These are phyloP conservation scores for Phytophthora hybrid DNA, from an alignment of 352 stramenopile species.

Conservation along the genomic window DNA sequence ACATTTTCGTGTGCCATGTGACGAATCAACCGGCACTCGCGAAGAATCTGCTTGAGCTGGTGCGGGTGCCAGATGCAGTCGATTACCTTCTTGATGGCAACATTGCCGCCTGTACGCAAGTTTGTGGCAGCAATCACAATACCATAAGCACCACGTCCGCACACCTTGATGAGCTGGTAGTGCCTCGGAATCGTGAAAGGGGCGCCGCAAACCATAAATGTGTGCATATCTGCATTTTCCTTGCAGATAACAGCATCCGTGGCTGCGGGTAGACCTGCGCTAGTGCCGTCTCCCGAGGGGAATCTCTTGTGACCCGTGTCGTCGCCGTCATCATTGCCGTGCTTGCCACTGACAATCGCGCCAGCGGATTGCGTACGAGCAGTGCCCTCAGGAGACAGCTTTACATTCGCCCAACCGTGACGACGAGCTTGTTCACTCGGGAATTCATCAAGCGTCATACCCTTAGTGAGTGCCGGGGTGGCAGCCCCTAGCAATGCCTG, in stretches of 20 bases:
- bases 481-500: slow-evolving; percentile 47
- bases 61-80: slow-evolving; percentile 92
- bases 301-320: slow-evolving; percentile 54
- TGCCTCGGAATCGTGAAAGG: slow-evolving; percentile 87
- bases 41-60: slow-evolving; percentile 90
- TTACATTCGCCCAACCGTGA: slow-evolving; percentile 84
- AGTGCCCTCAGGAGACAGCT: slow-evolving; percentile 71
- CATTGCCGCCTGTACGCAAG: slow-evolving; percentile 79
- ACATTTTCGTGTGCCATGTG: slow-evolving; percentile 90
- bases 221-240: slow-evolving; percentile 89
- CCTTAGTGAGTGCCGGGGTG: slow-evolving; percentile 47
- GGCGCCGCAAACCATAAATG: slow-evolving; percentile 91
- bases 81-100: slow-evolving; percentile 93
- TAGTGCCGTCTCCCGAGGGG: slow-evolving; percentile 28
- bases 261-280: slow-evolving; percentile 29
- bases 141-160: slow-evolving; percentile 86
- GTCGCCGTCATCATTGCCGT: slow-evolving; percentile 39
- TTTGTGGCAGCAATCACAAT: slow-evolving; percentile 92
- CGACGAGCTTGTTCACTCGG: slow-evolving; percentile 50
- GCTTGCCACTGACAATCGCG: slow-evolving; percentile 39
- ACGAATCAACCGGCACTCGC: slow-evolving; percentile 86
- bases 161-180: slow-evolving; percentile 92
- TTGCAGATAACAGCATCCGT: slow-evolving; percentile 80
- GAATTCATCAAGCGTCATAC: slow-evolving; percentile 52
- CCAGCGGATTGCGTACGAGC: slow-evolving; percentile 67